Base-by-base conservation (phyloP, 176 grass and related monocot genomes). In the Zea luxurians region DNA sequence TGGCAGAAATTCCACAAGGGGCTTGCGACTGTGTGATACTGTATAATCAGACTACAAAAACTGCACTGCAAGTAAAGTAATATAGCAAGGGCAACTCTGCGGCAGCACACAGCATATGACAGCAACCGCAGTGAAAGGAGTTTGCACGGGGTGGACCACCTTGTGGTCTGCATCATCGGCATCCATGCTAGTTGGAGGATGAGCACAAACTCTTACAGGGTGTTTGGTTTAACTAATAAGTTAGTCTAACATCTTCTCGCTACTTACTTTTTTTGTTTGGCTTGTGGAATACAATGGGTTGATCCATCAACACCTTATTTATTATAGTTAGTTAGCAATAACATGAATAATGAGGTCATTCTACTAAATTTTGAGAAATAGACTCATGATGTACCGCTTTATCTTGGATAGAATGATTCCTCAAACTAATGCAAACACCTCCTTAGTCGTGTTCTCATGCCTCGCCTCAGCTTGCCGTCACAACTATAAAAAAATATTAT, bases 171-270 rank as follows among this genome's bases (percentile, higher is more conserved):
- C 48, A 18, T 46, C 54, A 80, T 18, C 70, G 2, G 48, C 71
- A 37, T 83, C 15, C 62, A 10, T 13, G 37, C 81, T 45, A 71
- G 15, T 37, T 74, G 71, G 80, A 66, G 10, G 40, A 68, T 11
- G 62, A 13, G 43, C 36, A 20, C 71, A 21, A 21, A 70, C 62
- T 21, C 43, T 53, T 27, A 27, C 27, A 0, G 0, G 27, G 27
- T 27, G 1, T 27, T 27, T 27, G 27, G 27, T 27, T 27, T 27
- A 27, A 27, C 0, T 0, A 27, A 27, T 27, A 27, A 27, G 27
- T 27, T 27, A 27, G 27, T 27, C 27, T 1, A 27, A 27, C 27
- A 27, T 27, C 27, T 27, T 27, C 27, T 27, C 27, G 27, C 27
- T 27, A 27, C 27, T 27, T 27, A 27, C 27, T 27, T 27, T 27